Base-by-base conservation (phyloP, 1,284 basidiomycete genomes). In the Sporisorium reilianum region DNA sequence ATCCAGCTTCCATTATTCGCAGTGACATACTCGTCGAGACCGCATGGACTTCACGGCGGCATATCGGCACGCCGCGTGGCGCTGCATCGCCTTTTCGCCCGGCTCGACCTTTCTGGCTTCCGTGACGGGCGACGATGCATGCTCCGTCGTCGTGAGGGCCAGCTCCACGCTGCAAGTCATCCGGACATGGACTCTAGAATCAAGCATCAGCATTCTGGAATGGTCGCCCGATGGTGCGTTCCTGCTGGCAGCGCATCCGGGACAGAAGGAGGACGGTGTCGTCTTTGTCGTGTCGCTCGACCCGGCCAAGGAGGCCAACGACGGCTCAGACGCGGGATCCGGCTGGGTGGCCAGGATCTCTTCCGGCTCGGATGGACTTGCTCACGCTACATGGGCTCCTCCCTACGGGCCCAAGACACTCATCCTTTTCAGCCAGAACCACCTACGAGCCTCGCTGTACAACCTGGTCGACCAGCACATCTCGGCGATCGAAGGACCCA, bases 31-130 rank as follows among this genome's bases (percentile, higher is more conserved):
- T 23, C 26, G 8, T 28, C 5, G 14, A 28, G 20, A 12, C 28
- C 55, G 54, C 23, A 82, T 82, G 80, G 80, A 82, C 36, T 82
- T 82, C 52, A 80, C 80, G 22, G 67, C 74, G 34, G 64, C 79
- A 16, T 80, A 75, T 30, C 44, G 59, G 25, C 78, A 82, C 57
- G 73, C 77, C n/a, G 68, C 73, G 20, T 56, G 61, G 55, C 69
- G 71, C 23, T 77, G 75, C 58, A 56, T 82, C 49, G 41, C 62
- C 55, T 82, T 78, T 50, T 82, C 80, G n/a, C 80, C 80, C 2
- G 79, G 79, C 23, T 82, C 80, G 2, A 82, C 79, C 34, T 82
- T 82, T 53, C 45, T 82, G 14, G 79, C 79, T 25, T 82, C 74
- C 10, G 63, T 80, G 1, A 70, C 61, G 3, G 79, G 75, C 16